These are phyloP conservation scores for Tetrahymena borealis DNA, from an alignment of 73 alveolate species.

Conservation along the genomic window DNA sequence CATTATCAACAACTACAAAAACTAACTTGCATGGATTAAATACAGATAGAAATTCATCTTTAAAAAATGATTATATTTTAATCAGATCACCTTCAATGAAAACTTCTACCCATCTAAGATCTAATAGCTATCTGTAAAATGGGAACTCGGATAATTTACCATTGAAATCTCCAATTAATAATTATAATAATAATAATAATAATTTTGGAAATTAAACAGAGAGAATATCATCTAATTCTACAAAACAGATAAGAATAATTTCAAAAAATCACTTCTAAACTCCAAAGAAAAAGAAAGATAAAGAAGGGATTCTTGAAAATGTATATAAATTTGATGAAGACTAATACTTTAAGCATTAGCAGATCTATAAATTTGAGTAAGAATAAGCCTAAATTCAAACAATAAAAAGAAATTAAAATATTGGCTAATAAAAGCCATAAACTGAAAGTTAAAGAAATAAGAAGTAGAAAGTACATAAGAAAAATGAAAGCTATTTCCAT, in stretches of 20 bases:
- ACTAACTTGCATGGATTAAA: background rate
- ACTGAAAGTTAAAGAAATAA: background rate
- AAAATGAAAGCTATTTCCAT: background rate
- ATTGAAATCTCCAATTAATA: too few relatives aligned
- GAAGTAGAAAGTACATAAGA: background rate
- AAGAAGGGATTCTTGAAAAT: background rate
- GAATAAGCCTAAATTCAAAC: background rate
- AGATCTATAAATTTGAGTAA: background rate
- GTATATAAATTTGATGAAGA: background rate
- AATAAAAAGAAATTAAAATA: background rate
- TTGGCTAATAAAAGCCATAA: background rate
- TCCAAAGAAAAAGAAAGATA: background rate
- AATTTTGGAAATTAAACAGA: too few relatives aligned
- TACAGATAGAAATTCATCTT: background rate
- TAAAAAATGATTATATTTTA: background rate
- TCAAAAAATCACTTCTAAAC: background rate
- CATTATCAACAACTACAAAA: background rate
- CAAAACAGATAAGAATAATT: background rate
- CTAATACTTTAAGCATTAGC: background rate
- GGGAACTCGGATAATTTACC: too few relatives aligned
- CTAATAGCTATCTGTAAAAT: too few relatives aligned
- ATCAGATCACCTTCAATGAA: too few relatives aligned
- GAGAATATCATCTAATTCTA: too few relatives aligned
- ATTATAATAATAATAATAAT: too few relatives aligned
- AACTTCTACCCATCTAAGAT: too few relatives aligned